phyloP scores from a whole-genome alignment of 1,284 basidiomycete species.

The Inonotus obliquus region DNA sequence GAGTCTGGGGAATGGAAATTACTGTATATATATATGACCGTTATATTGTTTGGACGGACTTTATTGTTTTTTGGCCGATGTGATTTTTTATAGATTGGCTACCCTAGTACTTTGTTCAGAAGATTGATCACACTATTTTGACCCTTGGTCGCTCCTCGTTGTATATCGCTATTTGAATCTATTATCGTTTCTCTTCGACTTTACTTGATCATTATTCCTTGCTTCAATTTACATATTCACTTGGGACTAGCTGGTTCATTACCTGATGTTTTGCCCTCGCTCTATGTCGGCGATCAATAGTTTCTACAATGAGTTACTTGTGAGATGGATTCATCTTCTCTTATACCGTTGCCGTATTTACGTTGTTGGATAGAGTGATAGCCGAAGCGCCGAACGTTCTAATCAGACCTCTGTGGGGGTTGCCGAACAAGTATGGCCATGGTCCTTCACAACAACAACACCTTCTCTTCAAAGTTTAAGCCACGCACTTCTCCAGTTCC shows the following conservation, averaged over 20 bases:
- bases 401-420: not conserved
- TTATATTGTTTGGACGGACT: not conserved
- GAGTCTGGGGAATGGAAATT: not conserved
- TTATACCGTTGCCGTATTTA: no score
- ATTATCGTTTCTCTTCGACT: no score
- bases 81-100: not conserved
- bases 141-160: not conserved
- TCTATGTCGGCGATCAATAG: no score
- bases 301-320: no score
- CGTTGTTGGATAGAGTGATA: no score
- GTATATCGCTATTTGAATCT: not conserved
- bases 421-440: not conserved
- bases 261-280: no score
- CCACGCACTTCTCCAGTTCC: not conserved
- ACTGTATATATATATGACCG: not conserved
- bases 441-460: not conserved
- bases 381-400: no score
- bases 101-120: not conserved
- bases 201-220: not conserved
- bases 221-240: no score
- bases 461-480: not conserved
- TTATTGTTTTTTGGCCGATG: not conserved
- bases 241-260: no score
- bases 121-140: not conserved
- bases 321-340: no score